phyloP scores from a whole-genome alignment of 2,329 filamentous ascomycete species.

The Claviceps fusiformis region DNA sequence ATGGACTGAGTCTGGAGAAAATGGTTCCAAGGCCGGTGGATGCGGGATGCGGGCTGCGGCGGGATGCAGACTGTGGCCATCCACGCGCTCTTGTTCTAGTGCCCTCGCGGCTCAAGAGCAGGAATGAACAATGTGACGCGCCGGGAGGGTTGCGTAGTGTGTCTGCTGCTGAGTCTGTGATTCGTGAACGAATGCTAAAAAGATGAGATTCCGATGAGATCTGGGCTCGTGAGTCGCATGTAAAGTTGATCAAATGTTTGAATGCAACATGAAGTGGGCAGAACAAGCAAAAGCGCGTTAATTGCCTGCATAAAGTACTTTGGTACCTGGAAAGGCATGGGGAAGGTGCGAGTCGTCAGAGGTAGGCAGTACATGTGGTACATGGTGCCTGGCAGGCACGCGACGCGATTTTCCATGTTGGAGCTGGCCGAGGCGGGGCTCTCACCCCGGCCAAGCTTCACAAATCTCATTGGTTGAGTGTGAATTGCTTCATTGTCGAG shows the following conservation, averaged over 20 bases:
- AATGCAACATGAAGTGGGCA: background rate
- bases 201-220: background rate
- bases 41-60: background rate
- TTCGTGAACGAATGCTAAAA: background rate
- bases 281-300: constrained; percentile 5
- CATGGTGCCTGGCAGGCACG: background rate
- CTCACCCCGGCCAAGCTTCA: background rate
- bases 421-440: background rate
- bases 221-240: background rate
- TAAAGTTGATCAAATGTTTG: background rate
- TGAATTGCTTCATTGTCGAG: background rate
- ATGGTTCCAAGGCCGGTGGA: background rate
- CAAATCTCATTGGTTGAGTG: background rate
- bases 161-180: background rate
- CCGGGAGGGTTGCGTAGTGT: background rate
- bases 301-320: constrained; percentile 9
- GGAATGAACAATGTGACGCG: background rate
- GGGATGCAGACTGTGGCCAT: background rate
- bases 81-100: background rate
- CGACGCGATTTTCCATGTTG: constrained; percentile 1
- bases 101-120: background rate
- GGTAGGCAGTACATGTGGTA: background rate
- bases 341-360: background rate
- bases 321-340: too few species aligned
- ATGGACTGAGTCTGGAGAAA: background rate